A percentile compares a stretch with the other conserved stretches of the same genome.
phyloP scores from a whole-genome alignment of 2,329 filamentous ascomycete species.

The Graphilbum sp. region DNA sequence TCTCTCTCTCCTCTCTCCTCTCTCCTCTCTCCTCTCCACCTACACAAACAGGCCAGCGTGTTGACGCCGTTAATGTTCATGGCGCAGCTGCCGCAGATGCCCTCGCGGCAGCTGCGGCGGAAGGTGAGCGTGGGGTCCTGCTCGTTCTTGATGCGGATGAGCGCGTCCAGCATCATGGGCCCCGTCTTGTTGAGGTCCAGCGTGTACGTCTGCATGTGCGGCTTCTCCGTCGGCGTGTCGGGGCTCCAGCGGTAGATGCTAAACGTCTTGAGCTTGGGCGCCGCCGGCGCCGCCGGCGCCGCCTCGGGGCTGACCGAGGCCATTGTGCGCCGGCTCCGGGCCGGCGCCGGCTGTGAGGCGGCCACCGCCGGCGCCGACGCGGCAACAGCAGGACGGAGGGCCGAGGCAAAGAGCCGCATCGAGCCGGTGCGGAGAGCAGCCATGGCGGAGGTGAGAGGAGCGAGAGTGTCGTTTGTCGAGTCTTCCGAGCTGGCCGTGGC shows the following conservation, averaged over 20 bases:
- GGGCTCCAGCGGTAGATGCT: slow-evolving; percentile 99
- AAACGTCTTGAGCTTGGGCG: slow-evolving; percentile 75
- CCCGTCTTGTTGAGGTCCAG: slow-evolving; percentile 98
- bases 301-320: slow-evolving; percentile 28
- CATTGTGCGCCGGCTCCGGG: slow-evolving; percentile 30
- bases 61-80: slow-evolving; percentile 99
- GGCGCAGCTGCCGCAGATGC: slow-evolving; percentile 94
- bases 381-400: no score
- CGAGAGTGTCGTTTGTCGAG: neutral
- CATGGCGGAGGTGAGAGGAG: slow-evolving; percentile 27
- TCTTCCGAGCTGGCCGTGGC: slow-evolving; percentile 1
- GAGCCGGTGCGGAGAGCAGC: slow-evolving; percentile 44
- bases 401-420: slow-evolving; percentile 31
- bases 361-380: slow-evolving; percentile 8
- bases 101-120: slow-evolving; percentile 88
- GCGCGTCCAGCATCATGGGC: slow-evolving; percentile 92
- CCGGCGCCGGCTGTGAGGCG: no score
- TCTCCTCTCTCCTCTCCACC: slow-evolving; percentile 19
- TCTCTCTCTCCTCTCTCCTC: no score
- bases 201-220: slow-evolving; percentile 85
- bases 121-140: slow-evolving; percentile 93
- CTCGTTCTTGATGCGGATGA: slow-evolving; percentile 99
- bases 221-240: slow-evolving; percentile 82
- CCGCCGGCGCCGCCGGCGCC: slow-evolving; percentile 40
- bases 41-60: slow-evolving; percentile 94